Percentiles rank a stretch among this genome's conserved stretches.
These are phyloP conservation scores for Herpetomonas muscarum DNA, from an alignment of 208 protist species.

Conservation along the genomic window DNA sequence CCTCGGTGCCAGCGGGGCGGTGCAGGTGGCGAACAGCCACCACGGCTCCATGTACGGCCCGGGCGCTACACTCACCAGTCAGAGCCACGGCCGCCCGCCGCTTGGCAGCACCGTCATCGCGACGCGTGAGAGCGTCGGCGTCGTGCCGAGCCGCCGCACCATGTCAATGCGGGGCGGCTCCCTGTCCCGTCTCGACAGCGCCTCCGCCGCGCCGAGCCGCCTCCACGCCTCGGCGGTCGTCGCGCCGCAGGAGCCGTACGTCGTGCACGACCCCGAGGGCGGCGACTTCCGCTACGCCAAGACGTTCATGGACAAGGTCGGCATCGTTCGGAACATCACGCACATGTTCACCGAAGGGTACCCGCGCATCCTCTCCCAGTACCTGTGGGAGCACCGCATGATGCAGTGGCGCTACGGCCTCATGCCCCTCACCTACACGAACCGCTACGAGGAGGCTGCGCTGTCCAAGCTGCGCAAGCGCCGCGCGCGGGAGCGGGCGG, in stretches of 20 bases:
- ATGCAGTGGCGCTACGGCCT: slow-evolving; percentile 78
- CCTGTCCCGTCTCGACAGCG: slow-evolving; percentile 11
- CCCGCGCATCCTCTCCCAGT: slow-evolving; percentile 83
- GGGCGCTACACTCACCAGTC: slow-evolving; percentile 7
- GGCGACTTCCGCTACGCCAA: slow-evolving; percentile 70
- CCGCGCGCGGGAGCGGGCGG: slow-evolving; percentile 29
- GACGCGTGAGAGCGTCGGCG: slow-evolving; percentile 57
- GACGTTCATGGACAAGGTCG: slow-evolving; percentile 35
- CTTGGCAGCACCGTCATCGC: slow-evolving; percentile 27
- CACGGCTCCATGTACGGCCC: slow-evolving; percentile 9
- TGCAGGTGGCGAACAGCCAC: slow-evolving; percentile 10
- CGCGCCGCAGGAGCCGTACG: slow-evolving; percentile 12
- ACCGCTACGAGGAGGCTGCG: slow-evolving; percentile 76
- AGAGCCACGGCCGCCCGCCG: slow-evolving; percentile 3
- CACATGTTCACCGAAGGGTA: slow-evolving; percentile 91
- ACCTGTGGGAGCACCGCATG: slow-evolving; percentile 81
- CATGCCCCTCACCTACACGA: slow-evolving; percentile 69
- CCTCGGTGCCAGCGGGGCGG: neutral
- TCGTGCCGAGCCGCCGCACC: slow-evolving; percentile 56
- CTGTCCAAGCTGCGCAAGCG: slow-evolving; percentile 56
- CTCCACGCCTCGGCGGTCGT: neutral
- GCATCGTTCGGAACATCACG: slow-evolving; percentile 81
- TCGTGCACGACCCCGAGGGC: slow-evolving; percentile 84
- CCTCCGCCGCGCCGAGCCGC: slow-evolving; percentile 19
- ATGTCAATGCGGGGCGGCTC: slow-evolving; percentile 23